phyloP scores from a whole-genome alignment of 345 rosid species.

The Clausena lansium region DNA sequence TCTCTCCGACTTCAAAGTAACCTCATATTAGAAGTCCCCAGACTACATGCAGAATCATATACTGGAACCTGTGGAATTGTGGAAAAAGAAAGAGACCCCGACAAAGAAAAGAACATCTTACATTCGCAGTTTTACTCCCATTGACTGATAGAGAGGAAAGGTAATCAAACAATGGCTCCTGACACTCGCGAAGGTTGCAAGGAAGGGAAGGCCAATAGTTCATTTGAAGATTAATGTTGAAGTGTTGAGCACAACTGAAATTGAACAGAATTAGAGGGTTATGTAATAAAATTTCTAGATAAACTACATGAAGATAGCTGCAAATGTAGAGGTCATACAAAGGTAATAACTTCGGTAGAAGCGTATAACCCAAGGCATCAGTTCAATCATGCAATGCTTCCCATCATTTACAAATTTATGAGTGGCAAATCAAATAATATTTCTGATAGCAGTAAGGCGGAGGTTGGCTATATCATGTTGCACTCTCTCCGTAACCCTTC shows the following conservation, averaged over 20 bases:
- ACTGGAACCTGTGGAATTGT: not conserved
- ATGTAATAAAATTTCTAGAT: conserved; percentile 7
- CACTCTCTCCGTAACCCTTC: not conserved
- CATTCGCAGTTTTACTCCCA: conserved; percentile 87
- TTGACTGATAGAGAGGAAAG: conserved; percentile 60
- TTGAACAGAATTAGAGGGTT: not conserved
- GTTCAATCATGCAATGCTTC: not conserved
- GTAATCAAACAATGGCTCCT: conserved; percentile 86
- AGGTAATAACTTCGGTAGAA: not conserved
- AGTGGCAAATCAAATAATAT: not conserved
- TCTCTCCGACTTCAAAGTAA: not conserved
- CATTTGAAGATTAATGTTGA: conserved; percentile 97
- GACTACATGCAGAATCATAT: not conserved
- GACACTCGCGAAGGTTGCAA: conserved; percentile 82
- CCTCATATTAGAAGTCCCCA: not conserved
- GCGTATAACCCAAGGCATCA: not conserved
- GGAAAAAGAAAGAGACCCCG: not conserved
- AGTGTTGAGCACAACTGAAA: conserved; percentile 86
- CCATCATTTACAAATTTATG: not conserved
- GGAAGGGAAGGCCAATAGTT: conserved; percentile 97
- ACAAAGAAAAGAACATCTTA: conserved; percentile 26
- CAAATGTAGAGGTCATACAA: not conserved
- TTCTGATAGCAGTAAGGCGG: not conserved
- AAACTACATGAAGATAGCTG: not conserved
- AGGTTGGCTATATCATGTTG: not conserved